These are phyloP conservation scores for Eleusine coracana DNA, from an alignment of 176 grass and related monocot genomes.

Conservation along the genomic window DNA sequence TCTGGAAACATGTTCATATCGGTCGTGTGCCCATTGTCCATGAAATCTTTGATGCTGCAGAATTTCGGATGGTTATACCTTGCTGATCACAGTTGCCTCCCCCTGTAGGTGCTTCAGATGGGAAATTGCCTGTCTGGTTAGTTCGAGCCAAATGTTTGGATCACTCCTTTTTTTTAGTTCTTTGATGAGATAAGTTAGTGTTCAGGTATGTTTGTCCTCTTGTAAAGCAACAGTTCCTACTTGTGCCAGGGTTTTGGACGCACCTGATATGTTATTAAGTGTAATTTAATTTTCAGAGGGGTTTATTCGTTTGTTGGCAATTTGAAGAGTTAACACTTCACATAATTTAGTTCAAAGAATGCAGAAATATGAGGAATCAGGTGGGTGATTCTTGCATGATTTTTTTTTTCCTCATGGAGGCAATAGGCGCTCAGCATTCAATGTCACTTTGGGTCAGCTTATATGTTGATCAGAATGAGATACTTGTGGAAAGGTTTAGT, in stretches of 20 bases:
- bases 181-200: constrained; percentile 42
- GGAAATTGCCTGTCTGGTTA: constrained; percentile 36
- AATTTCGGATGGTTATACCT: constrained; percentile 10
- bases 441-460: neutral
- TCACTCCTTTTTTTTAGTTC: neutral
- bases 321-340: neutral
- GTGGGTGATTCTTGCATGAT: neutral
- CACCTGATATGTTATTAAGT: constrained; percentile 15
- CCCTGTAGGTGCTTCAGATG: constrained; percentile 1
- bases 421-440: neutral
- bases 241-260: constrained; percentile 34
- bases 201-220: neutral
- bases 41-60: neutral
- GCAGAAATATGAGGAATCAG: neutral
- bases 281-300: neutral
- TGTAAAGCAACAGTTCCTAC: constrained; percentile 50
- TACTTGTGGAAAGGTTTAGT: too few relatives aligned
- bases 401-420: neutral
- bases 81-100: constrained; percentile 31
- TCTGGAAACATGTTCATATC: constrained; percentile 20
- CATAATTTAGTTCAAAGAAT: neutral
- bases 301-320: neutral
- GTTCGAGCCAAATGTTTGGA: neutral
- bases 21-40: neutral
- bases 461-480: neutral